Conservation (phyloP, 257 asterid genomes). For the Solanum microdontum region DNA sequence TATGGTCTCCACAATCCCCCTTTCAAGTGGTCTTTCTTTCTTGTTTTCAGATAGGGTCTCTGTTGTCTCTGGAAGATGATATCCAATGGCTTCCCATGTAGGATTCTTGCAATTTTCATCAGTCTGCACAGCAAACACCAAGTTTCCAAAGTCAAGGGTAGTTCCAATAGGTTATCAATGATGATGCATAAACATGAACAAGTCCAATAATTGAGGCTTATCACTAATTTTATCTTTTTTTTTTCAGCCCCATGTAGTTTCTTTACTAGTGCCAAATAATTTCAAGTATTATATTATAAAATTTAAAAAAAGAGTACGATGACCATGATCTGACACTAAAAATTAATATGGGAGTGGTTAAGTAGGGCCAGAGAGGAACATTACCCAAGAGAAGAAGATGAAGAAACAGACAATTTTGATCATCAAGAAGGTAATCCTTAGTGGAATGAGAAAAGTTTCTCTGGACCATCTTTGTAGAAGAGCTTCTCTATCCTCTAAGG, state of each 20-base stretch:
- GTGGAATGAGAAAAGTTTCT: constrained; percentile 35
- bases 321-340: neutral
- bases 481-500: constrained; percentile 51
- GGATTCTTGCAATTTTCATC: constrained; percentile 59
- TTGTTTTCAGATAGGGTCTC: neutral
- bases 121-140: constrained; percentile 33
- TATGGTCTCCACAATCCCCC: constrained; percentile 54
- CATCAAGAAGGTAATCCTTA: constrained; percentile 38
- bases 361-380: neutral
- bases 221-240: neutral
- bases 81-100: constrained; percentile 66
- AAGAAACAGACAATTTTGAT: constrained; percentile 36
- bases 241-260: neutral
- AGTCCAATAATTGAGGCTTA: neutral
- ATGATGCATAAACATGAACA: neutral
- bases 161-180: neutral
- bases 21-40: constrained; percentile 56
- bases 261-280: neutral
- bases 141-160: neutral
- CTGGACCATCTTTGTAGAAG: constrained; percentile 66
- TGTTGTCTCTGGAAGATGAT: constrained; percentile 27
- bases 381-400: constrained; percentile 58
- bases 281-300: neutral
- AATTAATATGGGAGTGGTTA: neutral
- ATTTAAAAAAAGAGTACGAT: neutral